phyloP scores from a whole-genome alignment of 345 rosid genomes.

The Eucalyptus victrix region DNA sequence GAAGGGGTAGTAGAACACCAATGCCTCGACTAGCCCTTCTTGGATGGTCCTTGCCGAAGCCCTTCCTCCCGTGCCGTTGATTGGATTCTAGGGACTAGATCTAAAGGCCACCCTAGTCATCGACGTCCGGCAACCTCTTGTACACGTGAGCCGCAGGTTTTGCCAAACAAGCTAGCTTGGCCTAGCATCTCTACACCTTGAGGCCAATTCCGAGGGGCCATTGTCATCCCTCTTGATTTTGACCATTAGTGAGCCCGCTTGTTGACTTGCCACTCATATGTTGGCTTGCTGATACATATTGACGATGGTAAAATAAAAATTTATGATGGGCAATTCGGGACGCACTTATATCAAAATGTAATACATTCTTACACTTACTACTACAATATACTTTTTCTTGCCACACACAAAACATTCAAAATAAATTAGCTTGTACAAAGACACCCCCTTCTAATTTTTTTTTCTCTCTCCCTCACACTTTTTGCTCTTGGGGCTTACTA shows the following conservation, averaged over 20 bases:
- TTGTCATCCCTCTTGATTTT: neutral
- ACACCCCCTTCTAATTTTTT: no score
- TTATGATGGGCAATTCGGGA: neutral
- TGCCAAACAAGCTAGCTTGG: slow-evolving; percentile 23
- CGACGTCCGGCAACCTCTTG: slow-evolving; percentile 36
- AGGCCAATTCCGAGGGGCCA: neutral
- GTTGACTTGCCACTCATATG: neutral
- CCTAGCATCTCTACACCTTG: slow-evolving; percentile 8
- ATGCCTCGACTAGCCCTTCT: slow-evolving; percentile 16
- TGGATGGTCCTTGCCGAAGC: slow-evolving; percentile 19
- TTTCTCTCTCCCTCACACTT: neutral
- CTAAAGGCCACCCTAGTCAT: slow-evolving; percentile 32
- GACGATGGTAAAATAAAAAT: neutral
- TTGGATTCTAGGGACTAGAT: slow-evolving; percentile 15
- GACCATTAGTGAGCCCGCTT: neutral
- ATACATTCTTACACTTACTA: neutral
- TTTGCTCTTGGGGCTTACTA: neutral
- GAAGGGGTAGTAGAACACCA: slow-evolving; percentile 37
- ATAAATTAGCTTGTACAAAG: neutral
- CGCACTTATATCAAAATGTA: neutral
- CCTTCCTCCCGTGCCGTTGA: slow-evolving; percentile 9
- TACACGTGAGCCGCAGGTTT: slow-evolving; percentile 22
- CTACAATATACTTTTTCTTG: neutral
- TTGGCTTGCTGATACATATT: neutral
- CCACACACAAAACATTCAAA: neutral